A percentile compares a stretch with the other conserved stretches of the same genome.
Evolutionary conservation across 176 grass and related monocot species (phyloP).

Genomic region (Rhynchospora breviuscula): DNA sequence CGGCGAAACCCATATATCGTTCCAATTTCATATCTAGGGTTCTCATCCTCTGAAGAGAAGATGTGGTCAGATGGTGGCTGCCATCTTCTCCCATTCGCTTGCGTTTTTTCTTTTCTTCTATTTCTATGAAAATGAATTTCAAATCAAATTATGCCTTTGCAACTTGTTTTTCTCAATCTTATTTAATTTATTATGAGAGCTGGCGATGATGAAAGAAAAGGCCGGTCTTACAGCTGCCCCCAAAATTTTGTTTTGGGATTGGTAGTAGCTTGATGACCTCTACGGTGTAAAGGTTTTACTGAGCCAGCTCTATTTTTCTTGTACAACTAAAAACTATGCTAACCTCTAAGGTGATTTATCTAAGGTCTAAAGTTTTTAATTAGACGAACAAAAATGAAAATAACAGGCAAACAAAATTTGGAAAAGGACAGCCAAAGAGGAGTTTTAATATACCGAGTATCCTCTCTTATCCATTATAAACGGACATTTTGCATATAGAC

Average conservation of each 20-base stretch:
- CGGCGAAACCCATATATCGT: no score
- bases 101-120: no score
- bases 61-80: no score
- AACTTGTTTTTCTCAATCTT: no score
- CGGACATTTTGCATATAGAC: background rate
- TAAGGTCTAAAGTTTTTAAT: background rate
- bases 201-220: conserved; percentile 24
- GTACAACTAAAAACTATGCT: background rate
- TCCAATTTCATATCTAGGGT: no score
- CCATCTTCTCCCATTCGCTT: no score
- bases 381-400: background rate
- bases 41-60: no score
- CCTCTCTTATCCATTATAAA: background rate
- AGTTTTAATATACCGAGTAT: background rate
- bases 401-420: background rate
- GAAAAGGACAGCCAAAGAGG: background rate
- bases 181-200: background rate
- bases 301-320: conserved; percentile 16
- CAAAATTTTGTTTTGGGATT: conserved; percentile 11
- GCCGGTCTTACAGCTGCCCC: conserved; percentile 23
- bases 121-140: background rate
- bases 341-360: background rate
- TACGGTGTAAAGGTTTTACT: conserved; percentile 23
- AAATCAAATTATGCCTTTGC: background rate
- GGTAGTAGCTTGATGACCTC: conserved; percentile 23